Evolutionary conservation across 371 early-diverging fungal genomes (phyloP).

Genomic region (Mucor indicus): DNA sequence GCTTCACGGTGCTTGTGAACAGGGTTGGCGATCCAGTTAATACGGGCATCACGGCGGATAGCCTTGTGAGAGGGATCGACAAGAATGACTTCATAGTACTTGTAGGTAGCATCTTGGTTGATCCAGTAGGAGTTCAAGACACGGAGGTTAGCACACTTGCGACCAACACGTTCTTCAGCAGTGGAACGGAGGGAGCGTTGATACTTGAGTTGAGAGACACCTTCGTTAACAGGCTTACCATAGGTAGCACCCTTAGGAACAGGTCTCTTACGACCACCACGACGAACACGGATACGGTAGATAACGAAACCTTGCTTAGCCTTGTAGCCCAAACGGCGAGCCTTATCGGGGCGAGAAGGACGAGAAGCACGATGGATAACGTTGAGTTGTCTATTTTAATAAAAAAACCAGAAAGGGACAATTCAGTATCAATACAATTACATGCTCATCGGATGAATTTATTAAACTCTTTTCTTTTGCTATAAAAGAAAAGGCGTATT

Average conservation of each 20-base stretch:
- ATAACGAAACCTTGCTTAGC: slow-evolving; percentile 98
- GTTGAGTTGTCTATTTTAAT: slow-evolving; percentile 79
- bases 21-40: slow-evolving; percentile 98
- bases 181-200: slow-evolving; percentile 89
- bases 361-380: slow-evolving; percentile 97
- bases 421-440: slow-evolving; percentile 2
- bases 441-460: slow-evolving; percentile 18
- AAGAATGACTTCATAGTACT: slow-evolving; percentile 98
- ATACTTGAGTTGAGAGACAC: slow-evolving; percentile 97
- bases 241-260: slow-evolving; percentile 96
- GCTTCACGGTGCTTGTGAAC: slow-evolving; percentile 99
- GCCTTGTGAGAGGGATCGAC: slow-evolving; percentile 97
- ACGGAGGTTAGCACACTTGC: slow-evolving; percentile 92
- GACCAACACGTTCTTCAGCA: slow-evolving; percentile 98
- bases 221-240: slow-evolving; percentile 98
- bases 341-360: slow-evolving; percentile 98
- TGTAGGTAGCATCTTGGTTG: slow-evolving; percentile 98
- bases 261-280: slow-evolving; percentile 97
- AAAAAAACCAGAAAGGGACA: slow-evolving; percentile 5
- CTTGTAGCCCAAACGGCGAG: slow-evolving; percentile 98
- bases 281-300: slow-evolving; percentile 97
- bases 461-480: slow-evolving; percentile 44
- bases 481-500: slow-evolving; percentile 9
- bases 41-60: slow-evolving; percentile 97
- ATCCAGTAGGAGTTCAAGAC: slow-evolving; percentile 99